A percentile compares a stretch with the other conserved stretches of the same genome.
Evolutionary conservation across 2,329 filamentous ascomycete genomes (phyloP).

Genomic region (Leptographium flavum): DNA sequence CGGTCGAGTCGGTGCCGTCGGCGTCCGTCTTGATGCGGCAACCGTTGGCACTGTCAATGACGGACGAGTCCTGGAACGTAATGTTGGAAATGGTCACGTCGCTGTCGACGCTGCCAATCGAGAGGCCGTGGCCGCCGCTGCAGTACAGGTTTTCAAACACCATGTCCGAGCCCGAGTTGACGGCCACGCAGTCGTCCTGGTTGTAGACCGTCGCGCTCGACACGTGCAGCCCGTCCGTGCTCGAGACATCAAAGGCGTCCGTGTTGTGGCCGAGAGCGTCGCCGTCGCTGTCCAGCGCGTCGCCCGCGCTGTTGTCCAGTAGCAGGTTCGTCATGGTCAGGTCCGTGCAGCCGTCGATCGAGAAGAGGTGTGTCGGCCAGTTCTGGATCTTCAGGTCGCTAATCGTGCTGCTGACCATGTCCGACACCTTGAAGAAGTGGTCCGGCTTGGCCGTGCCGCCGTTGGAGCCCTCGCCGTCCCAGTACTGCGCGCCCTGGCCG

Average conservation of each 20-base stretch:
- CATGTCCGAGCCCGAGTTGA: constrained; percentile 25
- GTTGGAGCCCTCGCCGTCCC: constrained; percentile 45
- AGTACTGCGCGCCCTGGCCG: constrained; percentile 15
- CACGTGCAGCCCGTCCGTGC: constrained; percentile 33
- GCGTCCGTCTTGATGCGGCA: constrained; percentile 43
- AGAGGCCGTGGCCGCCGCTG: constrained; percentile 38
- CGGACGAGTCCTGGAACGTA: constrained; percentile 20
- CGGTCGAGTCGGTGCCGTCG: constrained; percentile 30
- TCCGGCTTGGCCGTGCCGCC: constrained; percentile 45
- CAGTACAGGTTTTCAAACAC: constrained; percentile 28
- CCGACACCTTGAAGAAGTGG: constrained; percentile 43
- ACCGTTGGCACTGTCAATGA: constrained; percentile 5
- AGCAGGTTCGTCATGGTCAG: constrained; percentile 19
- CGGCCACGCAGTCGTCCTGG: constrained; percentile 46
- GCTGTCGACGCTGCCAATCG: constrained; percentile 27
- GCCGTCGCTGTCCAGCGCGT: constrained; percentile 19
- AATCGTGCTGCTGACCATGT: constrained; percentile 33
- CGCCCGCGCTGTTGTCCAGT: constrained; percentile 24
- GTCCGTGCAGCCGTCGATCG: constrained; percentile 21
- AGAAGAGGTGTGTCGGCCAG: constrained; percentile 26
- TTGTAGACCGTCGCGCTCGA: constrained; percentile 37
- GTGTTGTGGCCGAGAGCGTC: constrained; percentile 32
- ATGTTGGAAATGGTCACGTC: constrained; percentile 40
- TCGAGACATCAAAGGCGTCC: constrained; percentile 42
- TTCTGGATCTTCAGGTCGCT: constrained; percentile 24